Evolutionary conservation across 306 rosid genomes (phyloP).

Genomic region (Begonia peltatifolia): DNA sequence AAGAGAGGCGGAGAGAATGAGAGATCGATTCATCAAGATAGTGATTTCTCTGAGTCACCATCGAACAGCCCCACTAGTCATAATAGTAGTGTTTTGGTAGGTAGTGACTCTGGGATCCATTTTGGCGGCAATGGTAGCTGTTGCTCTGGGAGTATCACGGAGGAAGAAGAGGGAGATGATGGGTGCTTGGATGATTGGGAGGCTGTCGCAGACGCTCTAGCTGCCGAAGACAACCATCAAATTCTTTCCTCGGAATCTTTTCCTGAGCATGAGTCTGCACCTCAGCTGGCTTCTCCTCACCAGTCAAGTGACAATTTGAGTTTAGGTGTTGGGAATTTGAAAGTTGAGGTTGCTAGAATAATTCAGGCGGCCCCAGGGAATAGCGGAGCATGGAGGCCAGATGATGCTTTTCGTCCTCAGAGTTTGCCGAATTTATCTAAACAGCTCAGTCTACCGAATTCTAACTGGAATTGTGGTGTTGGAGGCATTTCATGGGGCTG

Average conservation of each 20-base stretch:
- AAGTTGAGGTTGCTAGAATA: conserved; percentile 19
- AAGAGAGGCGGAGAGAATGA: conserved; percentile 30
- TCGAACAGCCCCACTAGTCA: conserved; percentile 51
- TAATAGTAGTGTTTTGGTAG: conserved; percentile 33
- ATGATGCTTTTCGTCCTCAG: conserved; percentile 85
- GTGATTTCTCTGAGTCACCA: conserved; percentile 43
- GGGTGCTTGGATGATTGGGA: conserved; percentile 98
- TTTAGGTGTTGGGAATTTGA: conserved; percentile 19
- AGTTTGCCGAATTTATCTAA: conserved; percentile 76
- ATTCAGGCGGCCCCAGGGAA: conserved; percentile 31
- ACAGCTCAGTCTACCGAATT: conserved; percentile 63
- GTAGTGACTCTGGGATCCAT: conserved; percentile 60
- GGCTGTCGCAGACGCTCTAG: conserved; percentile 92
- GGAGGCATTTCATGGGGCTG: conserved; percentile 50
- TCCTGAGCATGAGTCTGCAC: conserved; percentile 15
- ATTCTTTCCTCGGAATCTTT: conserved; percentile 23
- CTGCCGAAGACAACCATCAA: conserved; percentile 53
- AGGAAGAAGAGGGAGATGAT: conserved; percentile 54
- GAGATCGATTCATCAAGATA: conserved; percentile 36
- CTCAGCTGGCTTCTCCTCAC: conserved; percentile 18
- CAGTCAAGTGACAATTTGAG: conserved; percentile 17
- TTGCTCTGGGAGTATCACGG: conserved; percentile 76
- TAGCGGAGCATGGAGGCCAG: conserved; percentile 75
- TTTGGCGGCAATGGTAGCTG: conserved; percentile 67
- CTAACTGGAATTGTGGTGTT: conserved; percentile 26